These are phyloP conservation scores for Termitomyces sp. DNA, from an alignment of 768 basidiomycete species.

Conservation along the genomic window DNA sequence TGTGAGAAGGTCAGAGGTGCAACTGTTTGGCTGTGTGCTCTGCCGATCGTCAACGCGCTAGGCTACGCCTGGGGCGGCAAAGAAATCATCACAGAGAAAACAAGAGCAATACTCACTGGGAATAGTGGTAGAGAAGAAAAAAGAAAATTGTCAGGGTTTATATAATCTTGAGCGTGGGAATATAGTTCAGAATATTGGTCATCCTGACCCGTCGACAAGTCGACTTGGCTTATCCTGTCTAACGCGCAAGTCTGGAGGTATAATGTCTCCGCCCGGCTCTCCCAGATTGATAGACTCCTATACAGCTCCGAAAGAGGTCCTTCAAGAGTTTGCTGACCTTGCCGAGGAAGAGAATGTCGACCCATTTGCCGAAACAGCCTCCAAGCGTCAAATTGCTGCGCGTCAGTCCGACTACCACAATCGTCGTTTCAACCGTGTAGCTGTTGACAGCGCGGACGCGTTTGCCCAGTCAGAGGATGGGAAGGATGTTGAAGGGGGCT, in stretches of 20 bases:
- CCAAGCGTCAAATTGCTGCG: conserved; percentile 88
- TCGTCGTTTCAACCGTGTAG: conserved; percentile 81
- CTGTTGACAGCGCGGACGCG: conserved; percentile 75
- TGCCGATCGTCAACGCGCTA: conserved; percentile 57
- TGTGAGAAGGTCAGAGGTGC: conserved; percentile 48
- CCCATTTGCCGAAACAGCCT: conserved; percentile 89
- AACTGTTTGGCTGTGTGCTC: conserved; percentile 66
- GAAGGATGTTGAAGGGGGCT: conserved; percentile 74
- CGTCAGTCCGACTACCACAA: conserved; percentile 95
- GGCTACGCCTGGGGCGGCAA: conserved; percentile 78
- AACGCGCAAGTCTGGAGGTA: conserved; percentile 25
- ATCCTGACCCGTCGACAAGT: conserved; percentile 13
- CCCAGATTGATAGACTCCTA: conserved; percentile 84
- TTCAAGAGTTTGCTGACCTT: conserved; percentile 90
- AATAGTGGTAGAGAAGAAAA: conserved; percentile 10
- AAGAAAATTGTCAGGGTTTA: conserved; percentile 14
- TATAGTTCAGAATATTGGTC: conserved; percentile 21
- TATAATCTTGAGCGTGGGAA: conserved; percentile 26
- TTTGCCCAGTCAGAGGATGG: conserved; percentile 68
- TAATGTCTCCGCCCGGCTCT: conserved; percentile 55
- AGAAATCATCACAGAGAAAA: conserved; percentile 47
- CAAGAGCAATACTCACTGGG: conserved; percentile 24
- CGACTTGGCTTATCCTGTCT: conserved; percentile 2
- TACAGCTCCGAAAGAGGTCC: conserved; percentile 88
- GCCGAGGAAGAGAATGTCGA: conserved; percentile 92